phyloP scores from a whole-genome alignment of 352 stramenopile genomes.

The Phytophthora ohioensis region DNA sequence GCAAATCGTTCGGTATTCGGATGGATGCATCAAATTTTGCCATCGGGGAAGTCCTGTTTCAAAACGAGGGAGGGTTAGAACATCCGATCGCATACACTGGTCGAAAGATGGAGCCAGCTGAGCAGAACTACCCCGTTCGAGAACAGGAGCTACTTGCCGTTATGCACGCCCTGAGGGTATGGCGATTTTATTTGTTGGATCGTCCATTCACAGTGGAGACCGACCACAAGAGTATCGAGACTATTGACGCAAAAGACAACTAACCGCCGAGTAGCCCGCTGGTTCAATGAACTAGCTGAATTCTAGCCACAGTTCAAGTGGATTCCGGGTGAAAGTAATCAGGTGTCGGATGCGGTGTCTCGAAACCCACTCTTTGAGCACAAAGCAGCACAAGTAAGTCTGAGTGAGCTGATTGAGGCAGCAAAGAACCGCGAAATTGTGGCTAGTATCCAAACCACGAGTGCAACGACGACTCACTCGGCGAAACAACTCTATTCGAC shows the following conservation, averaged over 20 bases:
- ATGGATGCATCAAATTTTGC: constrained; percentile 10
- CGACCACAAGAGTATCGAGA: constrained; percentile 27
- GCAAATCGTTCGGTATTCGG: background rate
- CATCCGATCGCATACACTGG: constrained; percentile 12
- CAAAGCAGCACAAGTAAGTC: constrained; percentile 18
- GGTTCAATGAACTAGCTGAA: constrained; percentile 28
- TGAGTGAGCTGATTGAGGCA: constrained; percentile 11
- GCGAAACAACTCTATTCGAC: background rate
- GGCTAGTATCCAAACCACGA: background rate
- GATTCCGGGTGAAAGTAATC: constrained; percentile 14
- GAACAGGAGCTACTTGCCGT: constrained; percentile 10
- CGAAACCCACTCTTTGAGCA: constrained; percentile 12
- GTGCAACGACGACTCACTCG: background rate
- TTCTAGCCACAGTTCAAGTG: constrained; percentile 24
- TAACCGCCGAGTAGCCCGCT: constrained; percentile 19
- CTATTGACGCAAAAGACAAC: constrained; percentile 22
- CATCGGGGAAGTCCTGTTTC: background rate
- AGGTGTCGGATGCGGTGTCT: constrained; percentile 2
- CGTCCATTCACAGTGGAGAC: constrained; percentile 24
- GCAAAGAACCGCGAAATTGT: constrained; percentile 19
- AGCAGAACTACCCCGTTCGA: constrained; percentile 21
- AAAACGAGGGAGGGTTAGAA: constrained; percentile 13
- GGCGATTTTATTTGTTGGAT: constrained; percentile 20
- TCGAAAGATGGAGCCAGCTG: constrained; percentile 18
- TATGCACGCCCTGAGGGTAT: constrained; percentile 11